Conservation (phyloP, 176 grass and related monocot genomes). For the Raddia guianensis region DNA sequence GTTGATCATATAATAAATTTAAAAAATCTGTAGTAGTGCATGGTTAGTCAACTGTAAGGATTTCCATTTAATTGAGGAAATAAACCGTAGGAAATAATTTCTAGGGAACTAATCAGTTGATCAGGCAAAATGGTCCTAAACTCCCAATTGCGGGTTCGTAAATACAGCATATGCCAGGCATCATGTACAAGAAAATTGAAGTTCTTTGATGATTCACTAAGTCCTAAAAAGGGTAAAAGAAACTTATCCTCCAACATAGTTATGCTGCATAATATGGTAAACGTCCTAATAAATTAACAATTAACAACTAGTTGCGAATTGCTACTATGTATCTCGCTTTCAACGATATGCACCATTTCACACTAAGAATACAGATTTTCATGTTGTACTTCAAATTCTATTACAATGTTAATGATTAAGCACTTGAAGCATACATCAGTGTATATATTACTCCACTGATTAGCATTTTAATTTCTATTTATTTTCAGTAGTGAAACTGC, state of each 20-base stretch:
- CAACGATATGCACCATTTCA: background rate
- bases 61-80: constrained; percentile 1
- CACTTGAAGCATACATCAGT: background rate
- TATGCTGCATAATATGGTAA: background rate
- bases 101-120: constrained; percentile 4
- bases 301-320: background rate
- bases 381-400: background rate
- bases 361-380: background rate
- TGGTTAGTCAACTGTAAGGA: constrained; percentile 14
- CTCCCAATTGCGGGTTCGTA: background rate
- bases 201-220: background rate
- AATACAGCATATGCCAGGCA: constrained; percentile 2
- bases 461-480: no score
- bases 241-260: constrained; percentile 1
- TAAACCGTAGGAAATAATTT: background rate
- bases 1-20: background rate
- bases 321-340: background rate
- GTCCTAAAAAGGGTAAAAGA: constrained; percentile 6
- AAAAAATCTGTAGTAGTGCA: background rate
- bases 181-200: background rate
- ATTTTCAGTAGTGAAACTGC: no score
- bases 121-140: constrained; percentile 24
- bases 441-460: no score
- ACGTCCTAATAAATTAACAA: background rate
- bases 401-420: background rate